phyloP scores from a whole-genome alignment of 805 yeast species.

The Candida ficus region DNA sequence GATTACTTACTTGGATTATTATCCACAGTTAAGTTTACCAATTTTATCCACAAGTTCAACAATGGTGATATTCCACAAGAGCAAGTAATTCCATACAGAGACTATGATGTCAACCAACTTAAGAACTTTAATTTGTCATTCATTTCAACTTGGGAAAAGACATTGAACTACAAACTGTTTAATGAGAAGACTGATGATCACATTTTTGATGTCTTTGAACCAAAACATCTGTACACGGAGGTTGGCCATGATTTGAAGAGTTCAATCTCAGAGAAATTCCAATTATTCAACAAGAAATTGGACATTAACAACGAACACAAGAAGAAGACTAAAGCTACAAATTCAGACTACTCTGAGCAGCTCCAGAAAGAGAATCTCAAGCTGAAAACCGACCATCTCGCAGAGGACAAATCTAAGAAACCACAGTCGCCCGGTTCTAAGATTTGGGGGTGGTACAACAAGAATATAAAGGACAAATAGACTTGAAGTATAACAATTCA shows the following conservation, averaged over 20 bases:
- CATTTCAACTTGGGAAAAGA: slow-evolving; percentile 47
- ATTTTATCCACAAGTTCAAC: slow-evolving; percentile 37
- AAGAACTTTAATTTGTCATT: slow-evolving; percentile 40
- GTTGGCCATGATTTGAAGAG: slow-evolving; percentile 8
- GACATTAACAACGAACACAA: slow-evolving; percentile 15
- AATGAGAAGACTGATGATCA: slow-evolving; percentile 60
- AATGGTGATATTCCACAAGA: slow-evolving; percentile 32
- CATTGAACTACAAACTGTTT: slow-evolving; percentile 52
- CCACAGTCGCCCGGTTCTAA: slow-evolving; percentile 1
- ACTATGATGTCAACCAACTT: slow-evolving; percentile 29
- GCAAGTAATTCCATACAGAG: slow-evolving; percentile 22
- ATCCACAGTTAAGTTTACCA: slow-evolving; percentile 64
- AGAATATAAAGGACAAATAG: slow-evolving; percentile 10
- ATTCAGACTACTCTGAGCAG: not conserved
- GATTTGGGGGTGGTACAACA: slow-evolving; percentile 13
- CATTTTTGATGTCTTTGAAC: slow-evolving; percentile 56
- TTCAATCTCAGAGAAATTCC: slow-evolving; percentile 21
- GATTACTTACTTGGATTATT: slow-evolving; percentile 79
- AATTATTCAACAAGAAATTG: slow-evolving; percentile 27
- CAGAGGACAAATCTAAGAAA: slow-evolving; percentile 2
- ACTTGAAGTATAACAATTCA: too few relatives aligned
- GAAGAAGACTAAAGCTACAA: not conserved
- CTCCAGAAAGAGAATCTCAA: slow-evolving; percentile 2
- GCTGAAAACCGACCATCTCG: not conserved
- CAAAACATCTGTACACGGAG: slow-evolving; percentile 32